Base-by-base conservation (phyloP, 1,139 yeast species). In the Suhomyces yuchorum region DNA sequence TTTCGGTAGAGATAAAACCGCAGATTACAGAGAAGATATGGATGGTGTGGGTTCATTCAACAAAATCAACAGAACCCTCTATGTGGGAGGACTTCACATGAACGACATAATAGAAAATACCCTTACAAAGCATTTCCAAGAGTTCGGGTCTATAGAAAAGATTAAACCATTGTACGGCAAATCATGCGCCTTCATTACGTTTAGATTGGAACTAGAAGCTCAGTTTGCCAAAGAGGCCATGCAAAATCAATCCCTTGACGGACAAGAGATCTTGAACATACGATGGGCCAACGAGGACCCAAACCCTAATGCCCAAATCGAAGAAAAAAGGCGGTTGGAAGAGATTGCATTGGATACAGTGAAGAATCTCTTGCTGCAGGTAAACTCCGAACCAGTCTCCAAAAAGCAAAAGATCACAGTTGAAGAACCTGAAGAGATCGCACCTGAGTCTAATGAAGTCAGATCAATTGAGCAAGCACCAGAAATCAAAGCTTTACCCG, bases 171-270 rank as follows among this genome's bases (percentile, higher is more conserved):
- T 89, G 15, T 73, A 77, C 46, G 73, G 70, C 38, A 82, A 86
- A 57, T 82, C 84, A 37, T 84, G 93, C 63, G 97, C 91, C 0
- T 92, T 93, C 68, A 80, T 93, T 8, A 85, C 89, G 1, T 93
- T 73, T 62, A 74, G 75, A 47, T 65, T 76, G 38, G 96, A 89
- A 58, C 65, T 76, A 26, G 84, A 80, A 60, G 97, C 97, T 0
- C 97, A 92, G 64, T 92, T 92, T 73, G 97, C 96, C 1, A 88
- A 89, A 60, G 98, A 91, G 62, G 96, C 96, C 2, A 87, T 91
- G 96, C 81, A 85, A 39, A 83, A 84, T 47, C 98, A 93, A 62
- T 77, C 88, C 5, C 66, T 92, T 24, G 72, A 70, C 20, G 83
- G 78, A 8, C 76, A 81, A 43, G 96, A 88, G 51, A 75, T 87